phyloP scores from a whole-genome alignment of 768 basidiomycete species.

The Amanita pseudoporphyria region DNA sequence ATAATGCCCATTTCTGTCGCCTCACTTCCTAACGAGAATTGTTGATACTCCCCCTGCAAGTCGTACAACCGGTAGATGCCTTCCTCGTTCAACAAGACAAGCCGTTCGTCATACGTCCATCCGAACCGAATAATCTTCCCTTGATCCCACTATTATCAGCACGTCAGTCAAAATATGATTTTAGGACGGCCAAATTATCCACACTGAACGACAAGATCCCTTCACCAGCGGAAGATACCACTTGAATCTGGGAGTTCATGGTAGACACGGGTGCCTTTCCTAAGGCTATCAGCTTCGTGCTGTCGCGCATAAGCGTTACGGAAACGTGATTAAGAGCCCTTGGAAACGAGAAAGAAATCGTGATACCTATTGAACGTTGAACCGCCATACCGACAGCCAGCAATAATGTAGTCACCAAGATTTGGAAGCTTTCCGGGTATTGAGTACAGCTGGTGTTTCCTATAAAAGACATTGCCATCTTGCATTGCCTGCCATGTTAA shows the following conservation, averaged over 20 bases:
- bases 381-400: conserved; percentile 80
- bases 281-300: conserved; percentile 67
- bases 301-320: conserved; percentile 82
- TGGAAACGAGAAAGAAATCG: background rate
- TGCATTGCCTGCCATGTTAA: conserved; percentile 94
- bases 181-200: conserved; percentile 27
- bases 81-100: conserved; percentile 86
- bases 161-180: conserved; percentile 11
- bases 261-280: conserved; percentile 45
- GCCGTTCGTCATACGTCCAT: conserved; percentile 71
- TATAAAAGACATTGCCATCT: conserved; percentile 80
- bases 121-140: conserved; percentile 74
- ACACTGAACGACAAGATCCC: conserved; percentile 62
- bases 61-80: conserved; percentile 88
- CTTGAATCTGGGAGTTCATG: conserved; percentile 74
- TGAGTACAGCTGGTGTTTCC: conserved; percentile 76
- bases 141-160: conserved; percentile 72
- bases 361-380: conserved; percentile 77
- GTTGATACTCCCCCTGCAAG: conserved; percentile 76
- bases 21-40: conserved; percentile 77
- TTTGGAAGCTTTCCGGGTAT: conserved; percentile 72
- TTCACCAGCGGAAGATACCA: conserved; percentile 82
- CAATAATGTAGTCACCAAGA: conserved; percentile 69
- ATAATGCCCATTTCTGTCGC: conserved; percentile 75
- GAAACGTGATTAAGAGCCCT: conserved; percentile 1